A percentile compares a stretch with the other conserved stretches of the same genome.
Conservation (phyloP, 2,329 filamentous ascomycete species). For the Sordariomycetes sp. region DNA sequence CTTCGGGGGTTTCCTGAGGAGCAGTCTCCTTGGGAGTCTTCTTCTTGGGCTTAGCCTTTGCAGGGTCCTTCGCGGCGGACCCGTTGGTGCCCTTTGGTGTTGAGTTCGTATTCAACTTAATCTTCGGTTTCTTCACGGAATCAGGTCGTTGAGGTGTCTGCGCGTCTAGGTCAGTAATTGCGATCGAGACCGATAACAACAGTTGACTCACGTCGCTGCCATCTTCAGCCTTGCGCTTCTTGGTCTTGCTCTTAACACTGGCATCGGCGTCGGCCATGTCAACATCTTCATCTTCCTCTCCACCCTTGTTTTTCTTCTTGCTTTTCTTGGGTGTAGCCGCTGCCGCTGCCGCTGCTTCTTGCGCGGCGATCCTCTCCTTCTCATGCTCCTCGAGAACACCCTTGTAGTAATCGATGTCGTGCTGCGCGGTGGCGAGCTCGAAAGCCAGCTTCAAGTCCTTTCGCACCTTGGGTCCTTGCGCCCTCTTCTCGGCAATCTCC, state of each 20-base stretch:
- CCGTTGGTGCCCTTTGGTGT: slow-evolving; percentile 64
- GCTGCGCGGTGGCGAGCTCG: slow-evolving; percentile 66
- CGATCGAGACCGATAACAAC: too few species aligned
- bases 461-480: slow-evolving; percentile 67
- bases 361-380: slow-evolving; percentile 53
- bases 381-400: slow-evolving; percentile 61
- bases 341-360: slow-evolving; percentile 31
- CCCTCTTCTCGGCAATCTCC: slow-evolving; percentile 62
- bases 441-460: slow-evolving; percentile 76
- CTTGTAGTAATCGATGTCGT: slow-evolving; percentile 78
- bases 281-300: slow-evolving; percentile 46
- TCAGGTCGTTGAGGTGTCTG: slow-evolving; percentile 50
- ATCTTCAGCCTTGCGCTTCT: slow-evolving; percentile 85
- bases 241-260: slow-evolving; percentile 53
- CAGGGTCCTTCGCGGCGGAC: slow-evolving; percentile 41
- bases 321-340: slow-evolving; percentile 28
- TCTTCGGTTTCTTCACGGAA: slow-evolving; percentile 60
- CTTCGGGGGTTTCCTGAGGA: slow-evolving; percentile 48
- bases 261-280: slow-evolving; percentile 55
- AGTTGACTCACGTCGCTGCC: slow-evolving; percentile 43
- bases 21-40: slow-evolving; percentile 47
- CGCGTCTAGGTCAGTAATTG: slow-evolving; percentile 7
- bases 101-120: slow-evolving; percentile 53
- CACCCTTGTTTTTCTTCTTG: slow-evolving; percentile 42
- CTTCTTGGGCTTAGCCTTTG: slow-evolving; percentile 51